Evolutionary conservation across 2,329 filamentous ascomycete species (phyloP).

Genomic region (Corinectria fuckeliana): DNA sequence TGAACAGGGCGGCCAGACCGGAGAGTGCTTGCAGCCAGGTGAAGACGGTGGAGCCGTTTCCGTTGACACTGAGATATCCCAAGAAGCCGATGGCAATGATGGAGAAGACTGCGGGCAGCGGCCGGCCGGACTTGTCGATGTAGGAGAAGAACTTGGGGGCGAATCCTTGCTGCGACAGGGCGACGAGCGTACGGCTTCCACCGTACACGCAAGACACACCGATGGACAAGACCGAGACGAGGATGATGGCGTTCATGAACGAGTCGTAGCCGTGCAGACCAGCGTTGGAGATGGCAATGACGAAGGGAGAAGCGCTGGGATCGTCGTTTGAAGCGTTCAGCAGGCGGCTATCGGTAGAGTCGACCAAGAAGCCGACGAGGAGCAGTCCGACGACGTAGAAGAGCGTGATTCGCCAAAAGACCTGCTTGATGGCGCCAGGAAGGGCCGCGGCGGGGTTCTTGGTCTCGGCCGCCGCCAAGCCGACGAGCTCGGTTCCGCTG

Average conservation of each 20-base stretch:
- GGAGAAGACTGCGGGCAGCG: slow-evolving; percentile 55
- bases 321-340: slow-evolving; percentile 53
- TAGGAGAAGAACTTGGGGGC: slow-evolving; percentile 64
- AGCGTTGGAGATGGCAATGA: slow-evolving; percentile 62
- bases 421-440: slow-evolving; percentile 85
- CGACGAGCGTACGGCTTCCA: slow-evolving; percentile 64
- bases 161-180: slow-evolving; percentile 64
- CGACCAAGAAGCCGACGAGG: slow-evolving; percentile 58
- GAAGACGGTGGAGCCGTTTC: slow-evolving; percentile 59
- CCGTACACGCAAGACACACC: slow-evolving; percentile 66
- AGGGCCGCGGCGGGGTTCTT: slow-evolving; percentile 74
- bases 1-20: slow-evolving; percentile 69
- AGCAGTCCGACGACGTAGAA: slow-evolving; percentile 62
- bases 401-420: slow-evolving; percentile 63
- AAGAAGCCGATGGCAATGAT: slow-evolving; percentile 58
- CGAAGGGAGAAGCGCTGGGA: slow-evolving; percentile 58
- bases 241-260: slow-evolving; percentile 66
- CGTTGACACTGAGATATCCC: slow-evolving; percentile 55
- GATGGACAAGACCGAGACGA: slow-evolving; percentile 64
- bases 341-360: slow-evolving; percentile 53
- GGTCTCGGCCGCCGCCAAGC: slow-evolving; percentile 75
- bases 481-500: slow-evolving; percentile 76
- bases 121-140: slow-evolving; percentile 64
- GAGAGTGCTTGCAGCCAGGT: slow-evolving; percentile 71
- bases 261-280: slow-evolving; percentile 58